Base-by-base conservation (phyloP, 371 early-diverging fungal genomes). In the Zychaea mexicana region DNA sequence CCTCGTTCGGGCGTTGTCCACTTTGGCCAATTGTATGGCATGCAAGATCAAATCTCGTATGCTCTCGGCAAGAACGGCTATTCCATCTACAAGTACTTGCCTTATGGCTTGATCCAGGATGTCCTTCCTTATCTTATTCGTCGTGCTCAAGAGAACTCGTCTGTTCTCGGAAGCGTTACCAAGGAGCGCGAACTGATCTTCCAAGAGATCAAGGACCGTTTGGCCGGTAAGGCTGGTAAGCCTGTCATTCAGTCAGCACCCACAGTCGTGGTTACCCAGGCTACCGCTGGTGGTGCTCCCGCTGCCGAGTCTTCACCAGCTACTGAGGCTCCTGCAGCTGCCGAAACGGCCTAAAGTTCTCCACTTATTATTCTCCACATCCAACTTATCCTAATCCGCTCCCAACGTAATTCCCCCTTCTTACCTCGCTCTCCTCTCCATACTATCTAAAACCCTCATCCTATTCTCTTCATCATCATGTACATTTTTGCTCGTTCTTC, bases 61-160 rank as follows among this genome's bases (percentile, higher is more conserved):
- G 80, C 87, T 10, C 77, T 97, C 49, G 95, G 92, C 42, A 80
- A 81, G 60, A 71, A 87, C 45, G 94, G 91, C 15, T 93, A 88
- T 65, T 80, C 81, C 53, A 90, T 89, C 57, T 94, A 89, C 86
- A 95, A 97, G 85, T 96, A 96, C 72, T 82, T 97, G 19, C 95
- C 97, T 3, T 97, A 95, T 68, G 97, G 97, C 32, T 73, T 69
- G 71, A 76, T 84, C 33, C 81, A 89, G 19, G 95, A 95, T 63
- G 94, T 95, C 21, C 90, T 97, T 64, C 98, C 98, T 8, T 98
- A 96, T 75, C 81, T 98, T 56, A 83, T 95, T 57, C 88, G 98
- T 33, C 88, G 98, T 60, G 97, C 97, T 27, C 95, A 96, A 79
- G 98, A 98, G 76, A 98, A 98, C 75, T 85, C 89, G 2, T 83